phyloP scores from a whole-genome alignment of 345 rosid genomes.

The Boechera stricta region DNA sequence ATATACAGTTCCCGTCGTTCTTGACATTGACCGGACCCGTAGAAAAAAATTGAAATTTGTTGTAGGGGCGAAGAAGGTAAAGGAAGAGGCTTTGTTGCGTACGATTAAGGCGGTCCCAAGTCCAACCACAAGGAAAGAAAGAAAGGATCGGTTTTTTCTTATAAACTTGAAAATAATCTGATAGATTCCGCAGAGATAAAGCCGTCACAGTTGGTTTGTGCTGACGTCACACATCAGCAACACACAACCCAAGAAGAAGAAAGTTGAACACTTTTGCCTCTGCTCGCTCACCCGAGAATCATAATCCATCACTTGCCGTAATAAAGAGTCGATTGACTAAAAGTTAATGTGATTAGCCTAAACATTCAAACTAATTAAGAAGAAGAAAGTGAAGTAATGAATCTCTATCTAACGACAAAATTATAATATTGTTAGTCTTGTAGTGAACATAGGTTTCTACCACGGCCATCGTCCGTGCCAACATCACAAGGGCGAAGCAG shows the following conservation, averaged over 20 bases:
- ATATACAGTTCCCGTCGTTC: slow-evolving; percentile 22
- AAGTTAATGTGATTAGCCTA: background rate
- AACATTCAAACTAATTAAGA: too few relatives aligned
- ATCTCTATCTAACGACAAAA: too few relatives aligned
- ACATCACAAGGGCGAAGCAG: background rate
- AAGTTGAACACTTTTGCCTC: slow-evolving; percentile 19
- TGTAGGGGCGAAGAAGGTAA: slow-evolving; percentile 25
- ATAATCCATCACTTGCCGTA: background rate
- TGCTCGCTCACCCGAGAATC: background rate
- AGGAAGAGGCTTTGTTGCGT: slow-evolving; percentile 43
- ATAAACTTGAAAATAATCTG: background rate
- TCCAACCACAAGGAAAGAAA: slow-evolving; percentile 13
- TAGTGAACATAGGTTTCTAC: background rate
- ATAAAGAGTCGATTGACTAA: background rate
- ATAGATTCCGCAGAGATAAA: slow-evolving; percentile 16
- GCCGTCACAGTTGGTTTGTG: slow-evolving; percentile 12
- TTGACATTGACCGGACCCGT: slow-evolving; percentile 40
- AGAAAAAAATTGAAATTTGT: slow-evolving; percentile 2
- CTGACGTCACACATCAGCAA: slow-evolving; percentile 21
- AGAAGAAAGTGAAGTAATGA: too few relatives aligned
- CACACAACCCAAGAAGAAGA: slow-evolving; percentile 42
- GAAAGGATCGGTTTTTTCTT: background rate
- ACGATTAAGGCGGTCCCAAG: slow-evolving; percentile 32
- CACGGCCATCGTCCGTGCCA: background rate
- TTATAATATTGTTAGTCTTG: too few relatives aligned